These are phyloP conservation scores for Rhizopus sp. DNA, from an alignment of 371 early-diverging fungal genomes.

Conservation along the genomic window DNA sequence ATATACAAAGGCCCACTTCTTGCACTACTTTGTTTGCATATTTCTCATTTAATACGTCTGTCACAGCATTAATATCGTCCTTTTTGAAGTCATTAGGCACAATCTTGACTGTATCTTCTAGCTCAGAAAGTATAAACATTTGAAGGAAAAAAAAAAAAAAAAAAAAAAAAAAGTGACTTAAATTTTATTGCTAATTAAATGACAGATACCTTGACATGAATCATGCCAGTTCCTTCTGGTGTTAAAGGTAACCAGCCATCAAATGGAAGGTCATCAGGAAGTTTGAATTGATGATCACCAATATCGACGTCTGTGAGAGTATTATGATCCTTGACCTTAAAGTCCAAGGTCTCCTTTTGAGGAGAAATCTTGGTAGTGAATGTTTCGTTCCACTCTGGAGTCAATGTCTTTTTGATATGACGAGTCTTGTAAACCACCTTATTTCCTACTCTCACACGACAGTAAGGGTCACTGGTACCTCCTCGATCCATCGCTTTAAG, in stretches of 20 bases:
- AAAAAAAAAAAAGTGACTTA: background rate
- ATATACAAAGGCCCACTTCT: conserved; percentile 89
- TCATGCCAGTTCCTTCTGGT: conserved; percentile 47
- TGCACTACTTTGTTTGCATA: conserved; percentile 93
- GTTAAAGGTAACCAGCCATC: conserved; percentile 50
- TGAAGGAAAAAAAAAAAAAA: conserved; percentile 4
- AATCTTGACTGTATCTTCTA: conserved; percentile 86
- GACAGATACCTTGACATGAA: conserved; percentile 34
- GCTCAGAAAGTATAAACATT: conserved; percentile 86
- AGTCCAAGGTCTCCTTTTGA: conserved; percentile 45
- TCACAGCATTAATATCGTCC: conserved; percentile 72
- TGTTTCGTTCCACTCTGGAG: conserved; percentile 67
- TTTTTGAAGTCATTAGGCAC: conserved; percentile 79
- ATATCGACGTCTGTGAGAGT: conserved; percentile 70
- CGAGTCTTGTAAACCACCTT: conserved; percentile 76
- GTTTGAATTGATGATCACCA: conserved; percentile 58
- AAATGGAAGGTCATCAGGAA: conserved; percentile 44
- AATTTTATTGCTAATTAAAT: conserved; percentile 7
- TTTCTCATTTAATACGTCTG: conserved; percentile 88
- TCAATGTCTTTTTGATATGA: conserved; percentile 74
- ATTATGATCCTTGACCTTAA: conserved; percentile 73
- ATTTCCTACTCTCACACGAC: conserved; percentile 56
- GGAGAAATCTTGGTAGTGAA: conserved; percentile 33
- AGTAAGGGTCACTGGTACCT: conserved; percentile 66
- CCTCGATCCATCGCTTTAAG: conserved; percentile 63